A percentile compares a stretch with the other conserved stretches of the same genome.
Conservation (phyloP, 495 filamentous ascomycete genomes). For the Penicillium tannophilum region DNA sequence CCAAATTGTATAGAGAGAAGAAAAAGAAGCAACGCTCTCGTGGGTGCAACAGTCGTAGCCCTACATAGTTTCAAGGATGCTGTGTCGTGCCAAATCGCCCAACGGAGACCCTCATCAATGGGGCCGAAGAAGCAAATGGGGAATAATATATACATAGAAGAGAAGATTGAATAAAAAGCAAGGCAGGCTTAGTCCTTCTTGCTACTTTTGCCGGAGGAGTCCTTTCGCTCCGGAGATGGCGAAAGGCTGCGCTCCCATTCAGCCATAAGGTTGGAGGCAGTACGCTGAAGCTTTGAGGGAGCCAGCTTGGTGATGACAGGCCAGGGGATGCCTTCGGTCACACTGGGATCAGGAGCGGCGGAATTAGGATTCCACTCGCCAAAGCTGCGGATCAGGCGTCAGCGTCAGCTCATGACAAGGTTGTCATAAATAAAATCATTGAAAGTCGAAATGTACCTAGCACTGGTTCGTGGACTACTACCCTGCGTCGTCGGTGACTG, state of each 20-base stretch:
- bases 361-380: slow-evolving; percentile 43
- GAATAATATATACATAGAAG: slow-evolving; percentile 24
- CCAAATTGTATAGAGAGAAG: slow-evolving; percentile 10
- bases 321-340: slow-evolving; percentile 66
- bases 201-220: slow-evolving; percentile 35
- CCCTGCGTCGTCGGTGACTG: slow-evolving; percentile 49
- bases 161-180: slow-evolving; percentile 11
- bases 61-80: slow-evolving; percentile 39
- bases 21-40: slow-evolving; percentile 37
- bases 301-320: slow-evolving; percentile 64
- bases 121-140: slow-evolving; percentile 31
- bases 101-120: slow-evolving; percentile 23
- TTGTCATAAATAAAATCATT: slow-evolving; percentile 38
- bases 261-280: slow-evolving; percentile 72
- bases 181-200: slow-evolving; percentile 37
- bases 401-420: slow-evolving; percentile 37
- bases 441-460: slow-evolving; percentile 51
- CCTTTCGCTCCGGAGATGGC: slow-evolving; percentile 34
- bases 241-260: slow-evolving; percentile 69
- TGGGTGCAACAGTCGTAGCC: slow-evolving; percentile 41
- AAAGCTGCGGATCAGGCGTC: slow-evolving; percentile 32
- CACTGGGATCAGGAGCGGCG: slow-evolving; percentile 37
- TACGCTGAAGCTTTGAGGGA: slow-evolving; percentile 66
- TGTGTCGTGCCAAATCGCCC: slow-evolving; percentile 30
- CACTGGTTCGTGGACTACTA: slow-evolving; percentile 53